Percentiles rank a stretch among this genome's conserved stretches.
These are phyloP conservation scores for Colletotrichum lini DNA, from an alignment of 2,329 filamentous ascomycete species.

Conservation along the genomic window DNA sequence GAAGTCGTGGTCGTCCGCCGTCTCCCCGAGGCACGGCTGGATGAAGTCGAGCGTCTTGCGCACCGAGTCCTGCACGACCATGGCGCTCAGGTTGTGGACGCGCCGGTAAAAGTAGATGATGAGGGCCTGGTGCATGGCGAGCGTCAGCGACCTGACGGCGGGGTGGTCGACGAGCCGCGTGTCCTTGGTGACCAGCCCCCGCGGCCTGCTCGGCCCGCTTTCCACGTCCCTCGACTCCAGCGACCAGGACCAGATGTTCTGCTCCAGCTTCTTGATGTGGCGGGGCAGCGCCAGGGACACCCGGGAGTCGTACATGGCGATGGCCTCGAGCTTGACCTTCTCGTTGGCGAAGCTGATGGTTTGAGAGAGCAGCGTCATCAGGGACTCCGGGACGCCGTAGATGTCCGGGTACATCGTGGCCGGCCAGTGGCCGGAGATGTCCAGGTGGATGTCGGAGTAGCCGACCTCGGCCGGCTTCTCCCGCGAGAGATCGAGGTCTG, in stretches of 20 bases:
- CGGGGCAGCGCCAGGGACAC: slow-evolving; percentile 47
- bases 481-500: slow-evolving; percentile 46
- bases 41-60: slow-evolving; percentile 54
- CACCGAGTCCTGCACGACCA: slow-evolving; percentile 57
- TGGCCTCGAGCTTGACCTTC: slow-evolving; percentile 51
- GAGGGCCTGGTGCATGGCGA: slow-evolving; percentile 59
- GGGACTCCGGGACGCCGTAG: slow-evolving; percentile 59
- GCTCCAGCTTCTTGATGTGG: slow-evolving; percentile 51
- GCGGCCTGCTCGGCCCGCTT: slow-evolving; percentile 21
- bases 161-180: slow-evolving; percentile 38
- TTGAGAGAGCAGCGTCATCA: slow-evolving; percentile 57
- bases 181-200: slow-evolving; percentile 2
- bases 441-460: slow-evolving; percentile 60
- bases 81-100: slow-evolving; percentile 57
- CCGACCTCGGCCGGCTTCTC: slow-evolving; percentile 55
- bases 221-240: slow-evolving; percentile 34
- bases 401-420: slow-evolving; percentile 60
- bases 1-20: slow-evolving; percentile 54
- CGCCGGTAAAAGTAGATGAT: slow-evolving; percentile 62
- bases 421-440: slow-evolving; percentile 56
- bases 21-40: slow-evolving; percentile 50
- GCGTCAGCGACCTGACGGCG: slow-evolving; percentile 50
- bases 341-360: slow-evolving; percentile 60
- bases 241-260: slow-evolving; percentile 51
- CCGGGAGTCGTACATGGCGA: slow-evolving; percentile 43